Evolutionary conservation across 805 yeast genomes (phyloP).

Genomic region (Kregervanrija fluxuum): DNA sequence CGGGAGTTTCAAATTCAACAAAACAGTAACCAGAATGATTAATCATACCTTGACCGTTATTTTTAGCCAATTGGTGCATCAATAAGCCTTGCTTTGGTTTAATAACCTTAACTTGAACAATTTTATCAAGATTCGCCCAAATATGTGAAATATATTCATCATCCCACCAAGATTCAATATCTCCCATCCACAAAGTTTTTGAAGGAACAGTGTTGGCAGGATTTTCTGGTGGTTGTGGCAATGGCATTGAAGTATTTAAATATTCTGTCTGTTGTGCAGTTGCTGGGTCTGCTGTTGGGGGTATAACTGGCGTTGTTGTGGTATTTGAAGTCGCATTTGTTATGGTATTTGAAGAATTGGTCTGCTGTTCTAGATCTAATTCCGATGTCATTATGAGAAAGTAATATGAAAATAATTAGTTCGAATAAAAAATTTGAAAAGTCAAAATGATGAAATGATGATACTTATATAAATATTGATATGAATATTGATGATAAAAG

Average conservation of each 20-base stretch:
- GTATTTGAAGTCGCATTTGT: no score
- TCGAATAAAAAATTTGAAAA: no score
- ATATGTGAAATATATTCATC: constrained; percentile 51
- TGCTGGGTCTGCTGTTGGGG: no score
- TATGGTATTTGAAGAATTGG: no score
- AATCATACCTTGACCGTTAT: constrained; percentile 19
- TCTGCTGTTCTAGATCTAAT: no score
- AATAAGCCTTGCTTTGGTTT: constrained; percentile 35
- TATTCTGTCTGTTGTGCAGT: constrained; percentile 6
- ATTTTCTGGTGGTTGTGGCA: constrained; percentile 49
- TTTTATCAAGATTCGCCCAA: constrained; percentile 50
- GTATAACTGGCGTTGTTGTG: no score
- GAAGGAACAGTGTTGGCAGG: constrained; percentile 48
- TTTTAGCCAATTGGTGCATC: constrained; percentile 25
- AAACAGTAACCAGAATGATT: constrained; percentile 63
- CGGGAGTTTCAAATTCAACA: constrained; percentile 62
- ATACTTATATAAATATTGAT: no score
- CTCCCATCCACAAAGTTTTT: constrained; percentile 84
- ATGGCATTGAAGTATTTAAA: constrained; percentile 19
- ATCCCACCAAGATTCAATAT: constrained; percentile 72
- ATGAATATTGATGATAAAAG: no score
- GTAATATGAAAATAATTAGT: no score
- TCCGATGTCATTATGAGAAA: no score
- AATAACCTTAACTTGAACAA: constrained; percentile 62
- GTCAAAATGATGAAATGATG: no score